These are phyloP conservation scores for Bromus sterilis DNA, from an alignment of 176 grass and related monocot genomes.

Conservation along the genomic window DNA sequence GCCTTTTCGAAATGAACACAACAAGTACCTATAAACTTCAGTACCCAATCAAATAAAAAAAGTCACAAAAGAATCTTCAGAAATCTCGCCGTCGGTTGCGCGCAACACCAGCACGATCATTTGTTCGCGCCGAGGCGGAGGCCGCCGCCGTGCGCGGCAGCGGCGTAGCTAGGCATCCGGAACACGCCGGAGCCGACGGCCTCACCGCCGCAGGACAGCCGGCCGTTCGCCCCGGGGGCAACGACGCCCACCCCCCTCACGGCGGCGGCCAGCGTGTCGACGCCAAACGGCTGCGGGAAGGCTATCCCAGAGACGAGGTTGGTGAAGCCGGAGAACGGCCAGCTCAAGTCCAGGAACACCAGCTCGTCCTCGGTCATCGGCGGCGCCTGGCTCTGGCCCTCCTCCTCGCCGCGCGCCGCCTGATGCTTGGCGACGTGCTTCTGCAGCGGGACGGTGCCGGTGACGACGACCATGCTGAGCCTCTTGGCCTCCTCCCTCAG, in stretches of 20 bases:
- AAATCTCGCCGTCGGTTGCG: not conserved
- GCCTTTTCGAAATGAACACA: not conserved
- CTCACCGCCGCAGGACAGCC: not conserved
- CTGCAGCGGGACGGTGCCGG: conserved; percentile 49
- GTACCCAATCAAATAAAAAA: not conserved
- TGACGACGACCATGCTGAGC: conserved; percentile 52
- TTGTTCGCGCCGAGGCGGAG: not conserved
- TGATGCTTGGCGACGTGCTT: conserved; percentile 24
- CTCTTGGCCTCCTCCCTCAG: conserved; percentile 38
- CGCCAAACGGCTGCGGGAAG: not conserved
- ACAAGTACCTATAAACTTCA: not conserved
- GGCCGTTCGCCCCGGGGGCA: not conserved
- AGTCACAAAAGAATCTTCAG: not conserved
- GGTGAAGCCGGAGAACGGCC: conserved; percentile 24
- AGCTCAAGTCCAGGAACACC: conserved; percentile 26
- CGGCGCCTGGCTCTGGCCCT: not conserved
- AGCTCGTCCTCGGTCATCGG: conserved; percentile 32
- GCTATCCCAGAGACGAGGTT: conserved; percentile 11
- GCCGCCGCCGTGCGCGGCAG: not conserved
- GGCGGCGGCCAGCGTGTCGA: not conserved
- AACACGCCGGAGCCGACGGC: not conserved
- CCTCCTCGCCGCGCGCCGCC: not conserved
- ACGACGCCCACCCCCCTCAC: not conserved
- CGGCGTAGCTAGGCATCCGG: not conserved
- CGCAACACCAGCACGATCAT: not conserved